Base-by-base conservation (phyloP, 192 early-diverging fungal species). In the Backusella mclennaniae region DNA sequence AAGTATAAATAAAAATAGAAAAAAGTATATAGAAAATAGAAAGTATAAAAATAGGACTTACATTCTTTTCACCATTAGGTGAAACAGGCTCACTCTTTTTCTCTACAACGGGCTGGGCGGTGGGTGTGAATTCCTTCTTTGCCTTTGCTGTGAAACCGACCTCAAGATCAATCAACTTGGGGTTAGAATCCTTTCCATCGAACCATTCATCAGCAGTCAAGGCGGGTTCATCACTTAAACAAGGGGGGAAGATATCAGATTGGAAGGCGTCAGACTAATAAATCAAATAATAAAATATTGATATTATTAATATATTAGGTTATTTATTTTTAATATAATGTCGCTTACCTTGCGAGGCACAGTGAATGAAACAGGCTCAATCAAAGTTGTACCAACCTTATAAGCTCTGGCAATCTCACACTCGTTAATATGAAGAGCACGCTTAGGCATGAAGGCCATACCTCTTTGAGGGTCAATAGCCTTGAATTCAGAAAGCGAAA, bases 321-420 rank as follows among this genome's bases (percentile, higher is more conserved):
- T 3, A 59, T 26, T 59, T 26, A 59, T 59, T 66, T 6, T 66
- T 11, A 63, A 67, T 11, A 0, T 38, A 2, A 36, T 66, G 15
- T 66, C 52, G 23, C 69, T 78, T 84, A 93, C 95, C 91, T 94
- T 96, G 83, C 98, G 85, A 36, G 98, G 98, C 14, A 99, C 97
- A 69, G 91, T 95, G 86, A 99, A 98, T 38, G 95, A 95, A 69
- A 99, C 94, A 17, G 98, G 98, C 85, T 99, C 98, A 41, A 99
- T 90, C 68, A 93, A 80, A 59, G 90, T 93, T 66, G 89, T 91
- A 59, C 94, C 90, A 53, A 98, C 96, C 82, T 99, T 99, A 88
- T 90, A 99, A 41, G 95, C 94, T 33, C 96, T 88, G 56, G 93
- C 95, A 73, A 99, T 93, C 81, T 99, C 98, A 75, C 92, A 93